Percentiles rank a stretch among this genome's conserved stretches.
Conservation (phyloP, 345 rosid species). For the Ceriops zippeliana region DNA sequence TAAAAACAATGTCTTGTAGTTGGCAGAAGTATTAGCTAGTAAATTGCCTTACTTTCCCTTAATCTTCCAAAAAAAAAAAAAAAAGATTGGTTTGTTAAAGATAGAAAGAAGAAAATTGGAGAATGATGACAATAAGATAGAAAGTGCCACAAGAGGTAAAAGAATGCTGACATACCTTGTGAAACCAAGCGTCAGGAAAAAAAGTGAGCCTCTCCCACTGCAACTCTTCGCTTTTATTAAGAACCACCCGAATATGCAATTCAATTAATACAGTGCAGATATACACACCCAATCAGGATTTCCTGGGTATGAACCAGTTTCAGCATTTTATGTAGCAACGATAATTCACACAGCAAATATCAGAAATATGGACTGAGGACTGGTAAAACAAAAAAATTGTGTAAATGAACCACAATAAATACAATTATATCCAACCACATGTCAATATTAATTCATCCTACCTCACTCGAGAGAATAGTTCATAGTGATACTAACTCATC, state of each 20-base stretch:
- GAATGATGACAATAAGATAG: background rate
- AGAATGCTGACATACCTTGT: slow-evolving; percentile 42
- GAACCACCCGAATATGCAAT: slow-evolving; percentile 51
- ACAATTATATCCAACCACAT: too few species aligned
- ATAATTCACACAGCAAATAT: background rate
- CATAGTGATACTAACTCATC: too few species aligned
- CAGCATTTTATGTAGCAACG: slow-evolving; percentile 2
- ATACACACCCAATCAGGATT: slow-evolving; percentile 3
- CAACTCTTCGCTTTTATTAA: slow-evolving; percentile 74
- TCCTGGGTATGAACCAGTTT: background rate
- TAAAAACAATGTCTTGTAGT: background rate
- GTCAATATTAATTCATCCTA: too few species aligned
- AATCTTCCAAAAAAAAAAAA: background rate
- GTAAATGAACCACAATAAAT: too few species aligned
- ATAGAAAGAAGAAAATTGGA: background rate
- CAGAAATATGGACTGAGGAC: too few species aligned
- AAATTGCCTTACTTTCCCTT: background rate
- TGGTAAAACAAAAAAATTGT: too few species aligned
- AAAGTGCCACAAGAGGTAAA: background rate
- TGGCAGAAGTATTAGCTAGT: background rate
- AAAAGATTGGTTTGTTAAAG: background rate
- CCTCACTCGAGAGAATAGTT: too few species aligned
- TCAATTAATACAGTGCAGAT: slow-evolving; percentile 6
- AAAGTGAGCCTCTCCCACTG: slow-evolving; percentile 77
- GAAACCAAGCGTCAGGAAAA: slow-evolving; percentile 61